These are phyloP conservation scores for Juglanconis sp. DNA, from an alignment of 2,329 filamentous ascomycete genomes.

Conservation along the genomic window DNA sequence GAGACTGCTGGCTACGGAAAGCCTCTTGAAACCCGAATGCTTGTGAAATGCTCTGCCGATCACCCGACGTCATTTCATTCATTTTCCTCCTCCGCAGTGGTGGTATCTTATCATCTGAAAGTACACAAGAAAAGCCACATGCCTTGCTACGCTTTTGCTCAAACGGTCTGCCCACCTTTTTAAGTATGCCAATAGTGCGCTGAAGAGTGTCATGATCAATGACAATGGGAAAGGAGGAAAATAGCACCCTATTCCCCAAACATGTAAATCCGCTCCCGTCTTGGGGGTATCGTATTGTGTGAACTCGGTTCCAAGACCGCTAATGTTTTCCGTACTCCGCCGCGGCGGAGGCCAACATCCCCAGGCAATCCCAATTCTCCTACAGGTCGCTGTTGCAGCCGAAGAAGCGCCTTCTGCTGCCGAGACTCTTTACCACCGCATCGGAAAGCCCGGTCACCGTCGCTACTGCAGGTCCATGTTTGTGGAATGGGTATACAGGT, in stretches of 20 bases:
- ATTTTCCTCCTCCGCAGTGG: not conserved
- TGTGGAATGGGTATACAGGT: too few species aligned
- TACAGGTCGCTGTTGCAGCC: too few species aligned
- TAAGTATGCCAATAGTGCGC: not conserved
- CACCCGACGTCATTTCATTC: not conserved
- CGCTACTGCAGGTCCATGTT: too few species aligned
- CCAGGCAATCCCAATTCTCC: too few species aligned
- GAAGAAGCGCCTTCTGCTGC: too few species aligned
- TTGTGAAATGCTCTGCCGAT: too few species aligned
- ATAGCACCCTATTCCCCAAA: not conserved
- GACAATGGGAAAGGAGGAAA: not conserved
- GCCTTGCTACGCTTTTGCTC: not conserved
- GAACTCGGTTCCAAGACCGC: not conserved
- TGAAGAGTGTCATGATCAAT: not conserved
- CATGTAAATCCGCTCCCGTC: not conserved
- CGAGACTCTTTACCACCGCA: too few species aligned
- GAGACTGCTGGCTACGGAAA: too few species aligned
- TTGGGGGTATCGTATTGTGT: not conserved
- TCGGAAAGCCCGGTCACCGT: too few species aligned
- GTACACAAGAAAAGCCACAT: not conserved
- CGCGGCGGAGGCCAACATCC: not conserved
- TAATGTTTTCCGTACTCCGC: not conserved
- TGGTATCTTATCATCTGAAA: constrained; percentile 3
- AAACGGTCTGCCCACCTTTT: not conserved
- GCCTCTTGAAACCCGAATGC: too few species aligned